A percentile compares a stretch with the other conserved stretches of the same genome.
Evolutionary conservation across 805 yeast species (phyloP).

Genomic region (Metschnikowia arizonensis): DNA sequence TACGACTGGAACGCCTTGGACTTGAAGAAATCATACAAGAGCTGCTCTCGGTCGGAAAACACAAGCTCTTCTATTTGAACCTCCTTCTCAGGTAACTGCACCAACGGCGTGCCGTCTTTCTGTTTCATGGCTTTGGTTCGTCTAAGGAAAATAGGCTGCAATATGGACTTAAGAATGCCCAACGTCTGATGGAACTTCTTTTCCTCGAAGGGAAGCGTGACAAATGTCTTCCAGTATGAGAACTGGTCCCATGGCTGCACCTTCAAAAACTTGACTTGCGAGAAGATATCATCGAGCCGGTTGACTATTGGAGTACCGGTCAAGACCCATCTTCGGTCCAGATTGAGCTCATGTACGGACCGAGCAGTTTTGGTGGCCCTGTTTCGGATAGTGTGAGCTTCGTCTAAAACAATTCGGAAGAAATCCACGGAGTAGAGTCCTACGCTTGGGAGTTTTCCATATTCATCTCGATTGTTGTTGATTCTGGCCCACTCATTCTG

Average conservation of each 20-base stretch:
- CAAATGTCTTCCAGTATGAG: slow-evolving; percentile 81
- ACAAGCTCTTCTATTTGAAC: slow-evolving; percentile 63
- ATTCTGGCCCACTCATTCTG: slow-evolving; percentile 65
- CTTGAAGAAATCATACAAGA: slow-evolving; percentile 65
- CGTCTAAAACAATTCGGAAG: slow-evolving; percentile 77
- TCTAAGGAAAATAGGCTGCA: slow-evolving; percentile 78
- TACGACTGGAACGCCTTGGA: slow-evolving; percentile 62
- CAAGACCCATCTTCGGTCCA: slow-evolving; percentile 73
- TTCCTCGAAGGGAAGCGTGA: slow-evolving; percentile 78
- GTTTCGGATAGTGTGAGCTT: slow-evolving; percentile 86
- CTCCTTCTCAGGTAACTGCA: slow-evolving; percentile 71
- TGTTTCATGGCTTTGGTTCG: slow-evolving; percentile 84
- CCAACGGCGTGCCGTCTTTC: slow-evolving; percentile 66
- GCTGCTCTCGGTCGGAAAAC: slow-evolving; percentile 62
- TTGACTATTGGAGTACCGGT: slow-evolving; percentile 95
- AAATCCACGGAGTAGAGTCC: slow-evolving; percentile 73
- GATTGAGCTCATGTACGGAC: slow-evolving; percentile 63
- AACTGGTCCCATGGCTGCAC: slow-evolving; percentile 90
- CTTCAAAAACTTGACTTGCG: slow-evolving; percentile 66
- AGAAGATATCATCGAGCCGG: slow-evolving; percentile 78
- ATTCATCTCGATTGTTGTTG: slow-evolving; percentile 25
- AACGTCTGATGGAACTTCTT: slow-evolving; percentile 68
- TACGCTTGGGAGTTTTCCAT: slow-evolving; percentile 27
- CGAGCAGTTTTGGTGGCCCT: slow-evolving; percentile 73
- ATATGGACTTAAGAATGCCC: slow-evolving; percentile 76